phyloP scores from a whole-genome alignment of 805 yeast species.

The Saturnispora halmiae region DNA sequence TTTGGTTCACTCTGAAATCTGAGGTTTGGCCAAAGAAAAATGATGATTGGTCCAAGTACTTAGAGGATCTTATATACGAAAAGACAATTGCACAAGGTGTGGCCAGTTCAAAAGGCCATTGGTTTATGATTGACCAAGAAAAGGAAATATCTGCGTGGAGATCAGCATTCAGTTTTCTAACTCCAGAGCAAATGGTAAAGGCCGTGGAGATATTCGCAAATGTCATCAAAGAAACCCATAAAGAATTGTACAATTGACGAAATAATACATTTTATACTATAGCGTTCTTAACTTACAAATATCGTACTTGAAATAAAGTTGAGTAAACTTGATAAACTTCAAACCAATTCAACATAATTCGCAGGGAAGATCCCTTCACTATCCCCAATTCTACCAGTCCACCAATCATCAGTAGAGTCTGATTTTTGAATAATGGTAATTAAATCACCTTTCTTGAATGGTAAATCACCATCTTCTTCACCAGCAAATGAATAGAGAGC shows the following conservation, averaged over 20 bases:
- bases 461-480: slow-evolving; percentile 86
- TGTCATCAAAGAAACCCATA: neutral
- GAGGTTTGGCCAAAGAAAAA: slow-evolving; percentile 30
- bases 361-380: slow-evolving; percentile 94
- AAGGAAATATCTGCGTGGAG: slow-evolving; percentile 24
- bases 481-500: slow-evolving; percentile 87
- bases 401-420: slow-evolving; percentile 92
- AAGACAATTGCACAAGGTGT: slow-evolving; percentile 22
- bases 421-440: slow-evolving; percentile 80
- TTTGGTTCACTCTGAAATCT: slow-evolving; percentile 35
- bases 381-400: slow-evolving; percentile 89
- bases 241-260: neutral
- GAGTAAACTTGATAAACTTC: slow-evolving; percentile 4
- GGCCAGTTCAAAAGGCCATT: slow-evolving; percentile 27
- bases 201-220: slow-evolving; percentile 18
- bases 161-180: slow-evolving; percentile 26
- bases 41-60: slow-evolving; percentile 29
- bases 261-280: too few species aligned
- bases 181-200: slow-evolving; percentile 17
- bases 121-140: slow-evolving; percentile 26
- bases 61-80: slow-evolving; percentile 24
- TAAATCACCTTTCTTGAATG: slow-evolving; percentile 91
- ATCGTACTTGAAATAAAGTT: neutral
- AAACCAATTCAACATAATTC: slow-evolving; percentile 80
- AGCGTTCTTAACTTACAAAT: neutral